These are phyloP conservation scores for Trichoderma sp. DNA, from an alignment of 2,329 filamentous ascomycete genomes.

Conservation along the genomic window DNA sequence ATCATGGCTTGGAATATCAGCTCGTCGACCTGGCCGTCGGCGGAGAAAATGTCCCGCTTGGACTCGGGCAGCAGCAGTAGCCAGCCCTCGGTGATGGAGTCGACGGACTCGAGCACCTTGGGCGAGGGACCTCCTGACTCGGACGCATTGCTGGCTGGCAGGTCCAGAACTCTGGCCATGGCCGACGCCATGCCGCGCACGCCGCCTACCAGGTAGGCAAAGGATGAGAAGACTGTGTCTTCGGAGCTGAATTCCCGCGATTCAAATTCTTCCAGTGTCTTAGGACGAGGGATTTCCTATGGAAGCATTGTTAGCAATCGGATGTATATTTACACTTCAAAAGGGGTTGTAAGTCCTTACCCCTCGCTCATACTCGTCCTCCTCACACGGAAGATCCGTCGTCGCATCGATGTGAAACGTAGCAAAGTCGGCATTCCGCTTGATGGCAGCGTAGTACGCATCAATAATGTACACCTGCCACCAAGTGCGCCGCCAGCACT, in stretches of 20 bases:
- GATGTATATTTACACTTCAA: constrained; percentile 26
- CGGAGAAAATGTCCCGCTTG: constrained; percentile 39
- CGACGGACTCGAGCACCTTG: constrained; percentile 40
- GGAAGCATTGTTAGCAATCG: not conserved
- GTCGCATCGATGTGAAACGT: constrained; percentile 51
- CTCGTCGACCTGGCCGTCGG: constrained; percentile 58
- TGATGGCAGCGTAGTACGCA: constrained; percentile 46
- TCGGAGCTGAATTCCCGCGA: constrained; percentile 61
- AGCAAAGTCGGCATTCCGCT: constrained; percentile 36
- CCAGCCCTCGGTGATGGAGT: constrained; percentile 46
- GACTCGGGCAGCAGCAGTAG: constrained; percentile 42
- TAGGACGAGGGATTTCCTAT: constrained; percentile 45
- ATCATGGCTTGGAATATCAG: constrained; percentile 83
- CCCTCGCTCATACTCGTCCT: constrained; percentile 53
- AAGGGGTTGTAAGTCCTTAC: constrained; percentile 35
- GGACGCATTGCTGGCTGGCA: constrained; percentile 28
- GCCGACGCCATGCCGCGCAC: constrained; percentile 45
- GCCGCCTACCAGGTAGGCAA: constrained; percentile 67
- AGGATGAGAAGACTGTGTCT: constrained; percentile 62
- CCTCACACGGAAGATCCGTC: constrained; percentile 66
- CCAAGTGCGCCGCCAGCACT: constrained; percentile 70
- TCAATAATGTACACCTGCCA: constrained; percentile 69
- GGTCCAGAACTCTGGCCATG: constrained; percentile 35
- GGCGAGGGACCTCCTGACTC: constrained; percentile 30
- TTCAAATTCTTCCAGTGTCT: constrained; percentile 63